Evolutionary conservation across 495 filamentous ascomycete genomes (phyloP).

Genomic region (Talaromyces wortmannii): DNA sequence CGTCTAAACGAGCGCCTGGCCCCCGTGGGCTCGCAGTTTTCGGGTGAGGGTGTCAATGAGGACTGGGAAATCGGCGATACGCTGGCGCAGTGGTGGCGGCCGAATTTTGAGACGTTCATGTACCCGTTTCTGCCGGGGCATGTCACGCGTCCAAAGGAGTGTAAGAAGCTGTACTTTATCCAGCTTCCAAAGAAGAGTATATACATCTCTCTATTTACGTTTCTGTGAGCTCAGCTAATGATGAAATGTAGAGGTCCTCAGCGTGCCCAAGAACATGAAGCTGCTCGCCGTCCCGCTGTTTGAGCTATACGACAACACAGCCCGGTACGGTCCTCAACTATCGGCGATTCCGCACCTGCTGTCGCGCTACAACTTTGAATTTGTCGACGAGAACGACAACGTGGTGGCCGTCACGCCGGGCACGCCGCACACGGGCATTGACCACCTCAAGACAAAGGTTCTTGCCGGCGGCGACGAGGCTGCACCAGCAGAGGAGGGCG

Average conservation of each 20-base stretch:
- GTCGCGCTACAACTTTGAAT: conserved; percentile 94
- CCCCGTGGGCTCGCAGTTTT: conserved; percentile 80
- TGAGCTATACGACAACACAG: conserved; percentile 96
- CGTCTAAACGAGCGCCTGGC: conserved; percentile 89
- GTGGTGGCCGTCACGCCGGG: conserved; percentile 85
- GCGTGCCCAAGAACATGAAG: conserved; percentile 99
- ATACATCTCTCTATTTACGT: conserved; percentile 20
- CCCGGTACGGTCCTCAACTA: conserved; percentile 88
- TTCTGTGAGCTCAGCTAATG: neutral
- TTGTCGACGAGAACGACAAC: conserved; percentile 90
- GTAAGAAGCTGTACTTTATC: conserved; percentile 98
- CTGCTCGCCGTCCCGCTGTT: conserved; percentile 93
- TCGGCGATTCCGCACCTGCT: conserved; percentile 92
- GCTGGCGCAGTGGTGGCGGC: conserved; percentile 95
- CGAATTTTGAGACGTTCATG: conserved; percentile 99
- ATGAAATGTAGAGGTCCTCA: no score
- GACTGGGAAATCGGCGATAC: conserved; percentile 95
- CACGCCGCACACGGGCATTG: conserved; percentile 30
- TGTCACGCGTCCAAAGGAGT: conserved; percentile 94
- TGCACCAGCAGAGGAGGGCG: conserved; percentile 6
- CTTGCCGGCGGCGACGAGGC: conserved; percentile 60
- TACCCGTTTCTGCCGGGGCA: conserved; percentile 96
- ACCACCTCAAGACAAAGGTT: conserved; percentile 58
- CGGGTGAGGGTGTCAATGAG: conserved; percentile 75
- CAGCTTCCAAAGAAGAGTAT: conserved; percentile 85